Evolutionary conservation across 2,329 filamentous ascomycete species (phyloP), one percentile per base, ranked within the genome.

Genomic region (Ophiostoma sp.): DNA sequence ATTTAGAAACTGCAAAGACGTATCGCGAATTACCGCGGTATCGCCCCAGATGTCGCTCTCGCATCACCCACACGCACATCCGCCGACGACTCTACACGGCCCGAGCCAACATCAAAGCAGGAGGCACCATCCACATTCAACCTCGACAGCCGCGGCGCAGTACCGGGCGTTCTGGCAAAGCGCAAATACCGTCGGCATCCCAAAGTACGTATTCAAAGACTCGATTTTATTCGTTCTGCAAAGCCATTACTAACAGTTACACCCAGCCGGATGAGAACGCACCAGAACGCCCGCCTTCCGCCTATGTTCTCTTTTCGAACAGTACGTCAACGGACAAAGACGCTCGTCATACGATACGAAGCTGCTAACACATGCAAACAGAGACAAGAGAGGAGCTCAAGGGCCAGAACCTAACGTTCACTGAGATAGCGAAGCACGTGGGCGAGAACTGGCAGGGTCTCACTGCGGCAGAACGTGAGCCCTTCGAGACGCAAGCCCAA

Each of bases 301-400:
- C 93, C 69, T 95, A 95, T 82, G 93, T 95, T 15, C 87, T 95
- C 19, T 96, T 96, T 79, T 95, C 93, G 0, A 95, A 95, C 78
- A 93, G 91, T 93, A 81, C 84, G 73, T 73, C 9, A 45, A 17
- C 36, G 6, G 25, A 36, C 31, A 12, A 19, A n/a, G 6, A 52
- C 45, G 15, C 17, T 22, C 31, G 3, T 5, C n/a, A n/a, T 15
- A n/a, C 19, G 15, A 42, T 4, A 2, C 28, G 39, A 3, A 31
- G 19, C 6, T 55, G 5, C 72, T 73, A 25, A 73, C 72, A 25
- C 17, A 1, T 17, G 22, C 2, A 8, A 25, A 59, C 69, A 93
- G 91, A 92, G 81, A 92, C 94, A 82, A 89, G 93, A 77, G 93
- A 95, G 77, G 89, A 92, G 28, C 82, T 95, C 31, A 94, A 93